Base-by-base conservation (phyloP, 2,329 filamentous ascomycete genomes). In the Cladobotryum protrusum region DNA sequence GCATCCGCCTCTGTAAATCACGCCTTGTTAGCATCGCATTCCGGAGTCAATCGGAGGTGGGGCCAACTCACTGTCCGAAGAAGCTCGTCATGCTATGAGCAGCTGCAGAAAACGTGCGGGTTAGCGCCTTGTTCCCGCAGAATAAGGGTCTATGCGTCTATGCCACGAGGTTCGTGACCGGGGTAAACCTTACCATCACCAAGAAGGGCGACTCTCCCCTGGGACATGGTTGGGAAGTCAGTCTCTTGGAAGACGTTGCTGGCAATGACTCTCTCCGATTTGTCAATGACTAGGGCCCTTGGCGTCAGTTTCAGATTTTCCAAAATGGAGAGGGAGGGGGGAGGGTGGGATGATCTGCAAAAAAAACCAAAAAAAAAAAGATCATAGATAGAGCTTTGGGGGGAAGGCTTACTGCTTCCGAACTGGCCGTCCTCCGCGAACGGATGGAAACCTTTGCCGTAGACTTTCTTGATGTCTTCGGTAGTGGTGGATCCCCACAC, bases 51-150 rank as follows among this genome's bases (percentile, higher is more conserved):
- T 37, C 35, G 12, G 19, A 19, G 37, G 15, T 7, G 8, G 35
- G 35, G 37, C 13, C 37, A 18, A 48, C 52, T 47, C 32, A 53
- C 53, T 56, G 54, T 33, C 54, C 54, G 37, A 56, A 56, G 37
- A 56, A 56, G 33, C 50, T 53, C n/a, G 52, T 54, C 56, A 57
- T 57, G 49, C 48, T 52, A 35, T 57, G 56, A n/a, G 52, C 56
- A 36, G 56, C 56, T 57, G 45, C 34, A 24, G n/a, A 17, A 34
- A 41, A n/a, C n/a, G n/a, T 41, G 19, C 18, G 29, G 32, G 39
- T n/a, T 20, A 14, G n/a, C 6, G 24, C 24, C 6, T 29, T 29
- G 24, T 29, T 5, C 24, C 24, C 24, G 24, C 24, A 29, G 24
- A 29, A 29, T 8, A 29, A 29, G 24, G 24, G 24, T 19, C 19